A percentile compares a stretch with the other conserved stretches of the same genome.
phyloP scores from a whole-genome alignment of 768 basidiomycete genomes.

The Vishniacozyma victoriae region DNA sequence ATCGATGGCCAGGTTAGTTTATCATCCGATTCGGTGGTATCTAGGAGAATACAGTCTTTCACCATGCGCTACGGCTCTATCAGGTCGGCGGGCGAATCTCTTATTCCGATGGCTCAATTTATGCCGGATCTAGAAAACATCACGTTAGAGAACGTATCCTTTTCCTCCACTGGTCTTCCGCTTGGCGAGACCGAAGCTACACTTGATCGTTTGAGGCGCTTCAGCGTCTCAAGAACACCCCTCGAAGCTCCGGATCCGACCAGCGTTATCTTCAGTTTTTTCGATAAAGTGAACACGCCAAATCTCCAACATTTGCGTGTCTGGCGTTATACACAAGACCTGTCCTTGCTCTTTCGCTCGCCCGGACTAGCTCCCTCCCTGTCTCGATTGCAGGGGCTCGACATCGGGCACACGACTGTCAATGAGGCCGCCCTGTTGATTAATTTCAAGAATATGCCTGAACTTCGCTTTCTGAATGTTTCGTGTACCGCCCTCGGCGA shows the following conservation, averaged over 20 bases:
- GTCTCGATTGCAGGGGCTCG: conserved; percentile 12
- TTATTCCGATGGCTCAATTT: not conserved
- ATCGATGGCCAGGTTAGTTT: not conserved
- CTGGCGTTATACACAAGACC: not conserved
- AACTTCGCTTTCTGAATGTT: conserved; percentile 26
- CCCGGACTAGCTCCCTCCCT: conserved; percentile 13
- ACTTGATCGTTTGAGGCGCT: not conserved
- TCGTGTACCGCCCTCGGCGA: conserved; percentile 15
- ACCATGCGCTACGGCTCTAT: conserved; percentile 1
- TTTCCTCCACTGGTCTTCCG: not conserved
- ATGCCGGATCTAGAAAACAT: not conserved
- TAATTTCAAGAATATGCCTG: conserved; percentile 7
- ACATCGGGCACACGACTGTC: conserved; percentile 16
- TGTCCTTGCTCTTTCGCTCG: not conserved
- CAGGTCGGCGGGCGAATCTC: not conserved
- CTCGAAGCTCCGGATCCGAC: not conserved
- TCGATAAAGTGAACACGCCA: not conserved
- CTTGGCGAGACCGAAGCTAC: not conserved
- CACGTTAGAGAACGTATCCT: conserved; percentile 1
- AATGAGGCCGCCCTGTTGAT: conserved; percentile 1
- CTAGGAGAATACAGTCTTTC: not conserved
- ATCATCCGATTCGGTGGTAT: conserved; percentile 5
- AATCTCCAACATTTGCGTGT: not conserved
- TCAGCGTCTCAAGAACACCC: not conserved
- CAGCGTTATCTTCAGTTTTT: conserved; percentile 6